A percentile compares a stretch with the other conserved stretches of the same genome.
Conservation (phyloP, 208 protist genomes). For the Herpetomonas tarakana region DNA sequence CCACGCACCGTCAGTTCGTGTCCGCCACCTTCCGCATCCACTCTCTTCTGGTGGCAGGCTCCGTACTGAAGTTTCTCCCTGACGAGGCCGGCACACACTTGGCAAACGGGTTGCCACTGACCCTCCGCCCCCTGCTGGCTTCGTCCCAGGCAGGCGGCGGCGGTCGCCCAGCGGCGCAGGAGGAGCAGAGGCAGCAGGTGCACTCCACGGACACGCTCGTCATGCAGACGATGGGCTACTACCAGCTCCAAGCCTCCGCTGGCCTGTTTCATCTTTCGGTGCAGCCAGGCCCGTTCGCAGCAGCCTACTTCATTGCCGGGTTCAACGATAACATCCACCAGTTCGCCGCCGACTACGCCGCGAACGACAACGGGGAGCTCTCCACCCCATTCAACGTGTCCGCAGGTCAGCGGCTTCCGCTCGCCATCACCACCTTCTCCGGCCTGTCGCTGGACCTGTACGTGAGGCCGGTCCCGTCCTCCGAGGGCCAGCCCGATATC, state of each 20-base stretch:
- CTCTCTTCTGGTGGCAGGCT: constrained; percentile 87
- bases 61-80: constrained; percentile 15
- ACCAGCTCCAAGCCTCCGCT: constrained; percentile 94
- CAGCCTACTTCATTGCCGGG: constrained; percentile 49
- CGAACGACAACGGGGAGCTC: background rate
- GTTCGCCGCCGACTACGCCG: constrained; percentile 3
- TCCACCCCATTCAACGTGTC: constrained; percentile 45
- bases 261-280: constrained; percentile 86
- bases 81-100: constrained; percentile 3
- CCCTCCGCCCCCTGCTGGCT: constrained; percentile 31
- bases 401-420: constrained; percentile 21
- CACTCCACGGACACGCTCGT: constrained; percentile 92
- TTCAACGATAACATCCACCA: constrained; percentile 12
- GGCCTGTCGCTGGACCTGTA: background rate
- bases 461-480: background rate
- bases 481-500: background rate
- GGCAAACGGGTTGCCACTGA: constrained; percentile 77
- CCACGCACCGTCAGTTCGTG: constrained; percentile 30
- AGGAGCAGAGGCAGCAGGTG: background rate
- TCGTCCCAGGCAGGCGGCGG: background rate
- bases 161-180: background rate
- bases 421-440: background rate
- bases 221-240: constrained; percentile 97
- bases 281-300: constrained; percentile 48
- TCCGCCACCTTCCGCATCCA: constrained; percentile 87